Base-by-base conservation (phyloP, 2,329 filamentous ascomycete genomes). In the Fusarium tupiense region DNA sequence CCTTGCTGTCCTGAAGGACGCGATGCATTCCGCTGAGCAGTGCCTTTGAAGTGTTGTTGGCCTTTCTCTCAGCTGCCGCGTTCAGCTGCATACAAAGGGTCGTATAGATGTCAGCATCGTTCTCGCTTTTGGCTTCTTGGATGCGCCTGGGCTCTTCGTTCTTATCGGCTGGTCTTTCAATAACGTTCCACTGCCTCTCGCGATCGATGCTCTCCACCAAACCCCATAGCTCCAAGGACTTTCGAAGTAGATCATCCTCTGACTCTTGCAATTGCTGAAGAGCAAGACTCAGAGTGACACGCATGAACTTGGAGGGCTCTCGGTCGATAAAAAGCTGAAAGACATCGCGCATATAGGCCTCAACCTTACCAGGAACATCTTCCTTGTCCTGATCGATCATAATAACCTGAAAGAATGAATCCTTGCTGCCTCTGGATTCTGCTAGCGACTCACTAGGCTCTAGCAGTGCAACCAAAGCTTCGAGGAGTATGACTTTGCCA, bases 201-300 rank as follows among this genome's bases (percentile, higher is more conserved):
- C 89, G 87, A 78, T 92, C 90, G 66, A 92, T 89, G 52, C 91
- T 89, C 78, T 92, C 90, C 9, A 92, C 89, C 10, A 91, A 84
- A 0, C 89, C 88, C 90, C 90, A 92, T 5, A 92, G 84, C 78
- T 92, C 90, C 9, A 92, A 84, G 4, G 89, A 88, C 67, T 88
- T 86, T 61, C 85, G 85, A 12, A 92, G 82, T 19, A 91, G 82
- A 63, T 88, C 86, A 70, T 91, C 88, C n/a, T 84, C 82, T 41
- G 85, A 83, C 12, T 86, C 86, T 53, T 85, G 80, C 9, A 83
- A 77, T 19, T 86, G 86, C 58, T 86, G 81, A 43, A 84, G 82
- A 2, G 88, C 87, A n/a, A 86, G 86, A 54, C 88, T 85, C 38
- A 92, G 83, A 5, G 90, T 91, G 26, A 88, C 85, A 17, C 86